These are phyloP conservation scores for Aristolochia contorta DNA, from an alignment of 164 flowering plant species.

Conservation along the genomic window DNA sequence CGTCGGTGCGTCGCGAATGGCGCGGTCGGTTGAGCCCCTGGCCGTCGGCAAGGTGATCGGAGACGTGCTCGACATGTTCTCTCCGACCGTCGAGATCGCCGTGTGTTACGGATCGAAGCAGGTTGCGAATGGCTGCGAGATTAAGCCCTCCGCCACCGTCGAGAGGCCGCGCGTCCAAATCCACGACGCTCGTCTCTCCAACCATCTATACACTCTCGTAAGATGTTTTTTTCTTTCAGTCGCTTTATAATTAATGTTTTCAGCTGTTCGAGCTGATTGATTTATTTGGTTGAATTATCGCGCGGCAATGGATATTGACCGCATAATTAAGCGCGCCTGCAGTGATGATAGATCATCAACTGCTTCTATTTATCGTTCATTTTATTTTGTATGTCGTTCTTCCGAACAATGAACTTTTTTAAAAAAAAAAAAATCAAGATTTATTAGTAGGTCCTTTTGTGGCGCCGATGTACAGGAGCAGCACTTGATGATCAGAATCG, in stretches of 20 bases:
- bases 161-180: constrained; percentile 9
- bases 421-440: too few relatives aligned
- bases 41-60: constrained; percentile 14
- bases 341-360: too few relatives aligned
- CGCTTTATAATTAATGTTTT: not conserved
- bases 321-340: too few relatives aligned
- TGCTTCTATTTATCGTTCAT: too few relatives aligned
- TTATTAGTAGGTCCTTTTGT: too few relatives aligned
- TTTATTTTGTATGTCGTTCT: too few relatives aligned
- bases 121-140: constrained; percentile 13
- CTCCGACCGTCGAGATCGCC: constrained; percentile 7
- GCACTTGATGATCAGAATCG: too few relatives aligned
- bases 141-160: constrained; percentile 12
- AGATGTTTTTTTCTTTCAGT: not conserved
- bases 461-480: too few relatives aligned
- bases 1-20: not conserved
- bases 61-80: constrained; percentile 14
- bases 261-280: too few relatives aligned
- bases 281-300: too few relatives aligned
- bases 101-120: constrained; percentile 12
- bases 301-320: too few relatives aligned
- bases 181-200: constrained; percentile 2
- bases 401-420: too few relatives aligned
- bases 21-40: constrained; percentile 14
- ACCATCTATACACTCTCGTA: constrained; percentile 13